Conservation (phyloP, 2,329 filamentous ascomycete genomes). For the Claviceps spartinae region DNA sequence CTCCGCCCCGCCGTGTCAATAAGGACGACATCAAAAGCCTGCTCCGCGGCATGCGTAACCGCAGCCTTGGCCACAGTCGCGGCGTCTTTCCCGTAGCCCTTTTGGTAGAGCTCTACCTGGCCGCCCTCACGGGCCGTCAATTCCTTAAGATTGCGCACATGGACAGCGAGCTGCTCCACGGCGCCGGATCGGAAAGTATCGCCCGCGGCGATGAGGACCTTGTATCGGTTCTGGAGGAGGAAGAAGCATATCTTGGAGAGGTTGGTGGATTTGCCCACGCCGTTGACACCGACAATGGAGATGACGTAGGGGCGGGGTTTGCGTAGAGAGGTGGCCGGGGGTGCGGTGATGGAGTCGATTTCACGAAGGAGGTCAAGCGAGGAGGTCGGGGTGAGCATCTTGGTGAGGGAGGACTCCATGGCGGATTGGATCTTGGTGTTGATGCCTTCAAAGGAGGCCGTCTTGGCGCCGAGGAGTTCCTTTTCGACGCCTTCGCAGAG, state of each 20-base stretch:
- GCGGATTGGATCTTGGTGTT: constrained; percentile 71
- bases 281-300: constrained; percentile 95
- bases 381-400: constrained; percentile 90
- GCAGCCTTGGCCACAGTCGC: constrained; percentile 92
- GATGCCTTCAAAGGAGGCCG: constrained; percentile 79
- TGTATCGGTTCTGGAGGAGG: constrained; percentile 91
- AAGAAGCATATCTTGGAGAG: constrained; percentile 98
- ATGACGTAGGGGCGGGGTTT: constrained; percentile 81
- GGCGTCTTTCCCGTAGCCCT: constrained; percentile 95
- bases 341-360: constrained; percentile 65
- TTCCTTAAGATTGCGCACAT: constrained; percentile 87
- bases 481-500: constrained; percentile 84
- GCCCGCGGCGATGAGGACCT: constrained; percentile 83
- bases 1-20: constrained; percentile 92
- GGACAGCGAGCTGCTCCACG: constrained; percentile 91
- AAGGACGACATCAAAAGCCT: constrained; percentile 81
- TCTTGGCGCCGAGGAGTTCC: constrained; percentile 82
- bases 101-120: constrained; percentile 82
- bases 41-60: constrained; percentile 61
- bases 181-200: constrained; percentile 96
- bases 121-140: constrained; percentile 73
- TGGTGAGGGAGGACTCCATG: constrained; percentile 83
- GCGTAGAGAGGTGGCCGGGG: constrained; percentile 48
- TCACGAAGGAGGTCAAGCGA: constrained; percentile 90
- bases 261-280: constrained; percentile 96